Base-by-base conservation (phyloP, 2,329 filamentous ascomycete genomes). In the Colletotrichum chlorophyti region DNA sequence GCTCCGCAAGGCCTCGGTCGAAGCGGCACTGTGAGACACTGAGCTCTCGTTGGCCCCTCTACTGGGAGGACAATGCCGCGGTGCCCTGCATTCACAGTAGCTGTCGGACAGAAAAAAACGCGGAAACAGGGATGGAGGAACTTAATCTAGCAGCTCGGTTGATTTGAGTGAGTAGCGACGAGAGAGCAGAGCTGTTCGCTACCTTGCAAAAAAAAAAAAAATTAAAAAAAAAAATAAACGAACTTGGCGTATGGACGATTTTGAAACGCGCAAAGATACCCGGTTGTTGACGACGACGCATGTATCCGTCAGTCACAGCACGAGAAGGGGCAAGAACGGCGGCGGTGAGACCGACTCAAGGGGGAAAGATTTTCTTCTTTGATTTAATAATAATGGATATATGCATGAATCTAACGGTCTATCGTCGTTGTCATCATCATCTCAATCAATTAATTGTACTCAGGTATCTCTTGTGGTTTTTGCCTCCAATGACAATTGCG, bases 181-280 rank as follows among this genome's bases (percentile, higher is more conserved):
- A n/a, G n/a, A n/a, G n/a, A n/a, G n/a, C n/a, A n/a, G n/a, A n/a
- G n/a, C n/a, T n/a, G n/a, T n/a, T n/a, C n/a, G n/a, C n/a, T n/a
- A n/a, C n/a, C n/a, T n/a, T n/a, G n/a, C 34, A 12, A 19, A 26
- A 31, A 15, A 35, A 15, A 45, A 26, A 35, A 41, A 21, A 27
- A 6, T 11, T 9, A 35, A n/a, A 14, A 37, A 12, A 6, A 21
- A 50, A 26, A 45, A 43, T 12, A 38, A 29, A 38, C 37, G 26
- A 40, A 38, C 24, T 29, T 21, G 51, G 57, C 45, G 57, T 38
- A 49, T 40, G 27, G 43, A 38, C 42, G 35, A 48, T 58, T 53
- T 49, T n/a, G n/a, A n/a, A 53, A 49, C 34, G 54, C 31, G 59
- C 29, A 40, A n/a, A 61, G 54, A 59, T 59, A 61, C 54, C 54